Evolutionary conservation across 139 green algal genomes (phyloP).

Genomic region (Dunaliella primolecta): DNA sequence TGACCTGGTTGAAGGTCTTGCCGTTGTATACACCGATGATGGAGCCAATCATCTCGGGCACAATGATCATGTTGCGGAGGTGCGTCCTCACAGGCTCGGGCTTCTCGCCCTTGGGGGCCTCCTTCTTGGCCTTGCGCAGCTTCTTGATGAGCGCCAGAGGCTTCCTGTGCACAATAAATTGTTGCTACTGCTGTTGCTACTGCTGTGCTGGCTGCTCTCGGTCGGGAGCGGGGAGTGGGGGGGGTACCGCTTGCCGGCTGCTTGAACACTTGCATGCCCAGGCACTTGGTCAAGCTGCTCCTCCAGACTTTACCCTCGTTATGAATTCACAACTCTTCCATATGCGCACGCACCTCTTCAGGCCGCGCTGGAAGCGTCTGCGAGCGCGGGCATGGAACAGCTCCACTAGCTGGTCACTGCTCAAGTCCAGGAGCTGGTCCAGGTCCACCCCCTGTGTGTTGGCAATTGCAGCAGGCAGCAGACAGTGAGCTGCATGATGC

Average conservation of each 20-base stretch:
- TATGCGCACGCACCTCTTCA: slow-evolving; percentile 71
- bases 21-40: slow-evolving; percentile 99
- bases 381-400: slow-evolving; percentile 69
- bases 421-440: slow-evolving; percentile 97
- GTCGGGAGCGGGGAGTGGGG: too few species aligned
- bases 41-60: slow-evolving; percentile 98
- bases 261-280: too few species aligned
- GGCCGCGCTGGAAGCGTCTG: slow-evolving; percentile 88
- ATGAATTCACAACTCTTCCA: too few species aligned
- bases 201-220: slow-evolving; percentile 9
- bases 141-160: slow-evolving; percentile 95
- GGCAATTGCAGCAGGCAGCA: neutral
- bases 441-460: slow-evolving; percentile 85
- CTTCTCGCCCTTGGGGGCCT: slow-evolving; percentile 86
- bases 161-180: slow-evolving; percentile 66
- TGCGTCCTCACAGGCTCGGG: slow-evolving; percentile 96
- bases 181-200: neutral
- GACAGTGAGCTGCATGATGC: neutral
- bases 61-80: slow-evolving; percentile 98
- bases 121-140: slow-evolving; percentile 91
- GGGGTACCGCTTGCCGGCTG: too few species aligned
- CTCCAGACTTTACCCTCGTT: too few species aligned
- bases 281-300: too few species aligned
- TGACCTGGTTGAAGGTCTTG: slow-evolving; percentile 99
- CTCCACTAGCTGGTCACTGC: slow-evolving; percentile 71